A percentile compares a stretch with the other conserved stretches of the same genome.
Evolutionary conservation across 441 rosid species (phyloP).

Genomic region (Dalechampia spathulata): DNA sequence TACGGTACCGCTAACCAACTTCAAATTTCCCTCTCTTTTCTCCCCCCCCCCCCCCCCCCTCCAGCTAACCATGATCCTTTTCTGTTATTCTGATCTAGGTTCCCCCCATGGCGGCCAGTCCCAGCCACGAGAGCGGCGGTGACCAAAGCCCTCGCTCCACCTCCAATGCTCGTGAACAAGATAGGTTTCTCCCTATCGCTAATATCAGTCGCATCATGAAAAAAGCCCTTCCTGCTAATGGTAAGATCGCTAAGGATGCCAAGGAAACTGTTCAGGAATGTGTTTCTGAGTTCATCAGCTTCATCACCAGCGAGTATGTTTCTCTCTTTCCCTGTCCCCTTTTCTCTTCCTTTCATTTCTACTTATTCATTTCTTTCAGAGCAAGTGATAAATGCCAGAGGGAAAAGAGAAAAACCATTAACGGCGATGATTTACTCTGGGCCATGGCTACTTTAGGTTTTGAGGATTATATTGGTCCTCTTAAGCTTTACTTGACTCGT

Average conservation of each 20-base stretch:
- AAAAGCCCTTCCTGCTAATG: conserved; percentile 87
- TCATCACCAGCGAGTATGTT: conserved; percentile 87
- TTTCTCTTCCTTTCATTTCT: not conserved
- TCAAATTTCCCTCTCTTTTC: not conserved
- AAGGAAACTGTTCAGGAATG: conserved; percentile 95
- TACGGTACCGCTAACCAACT: not conserved
- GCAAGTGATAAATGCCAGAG: conserved; percentile 98
- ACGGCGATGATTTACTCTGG: conserved; percentile 96
- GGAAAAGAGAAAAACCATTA: conserved; percentile 96
- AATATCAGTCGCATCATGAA: conserved; percentile 96
- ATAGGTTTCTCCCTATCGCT: conserved; percentile 84
- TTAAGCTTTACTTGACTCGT: conserved; percentile 67
- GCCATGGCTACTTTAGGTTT: conserved; percentile 98
- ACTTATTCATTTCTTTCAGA: conserved; percentile 30
- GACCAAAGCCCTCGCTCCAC: conserved; percentile 67
- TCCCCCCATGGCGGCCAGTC: conserved; percentile 44
- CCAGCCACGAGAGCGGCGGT: conserved; percentile 61
- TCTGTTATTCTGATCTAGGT: conserved; percentile 27
- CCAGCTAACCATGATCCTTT: not conserved
- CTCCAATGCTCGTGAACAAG: conserved; percentile 74
- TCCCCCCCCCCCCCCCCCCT: not conserved
- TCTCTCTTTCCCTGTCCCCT: not conserved
- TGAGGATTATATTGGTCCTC: conserved; percentile 94
- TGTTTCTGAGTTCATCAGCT: conserved; percentile 97
- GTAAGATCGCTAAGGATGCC: conserved; percentile 92